Evolutionary conservation across 352 stramenopile species (phyloP).

Genomic region (Pythium phragmitis): DNA sequence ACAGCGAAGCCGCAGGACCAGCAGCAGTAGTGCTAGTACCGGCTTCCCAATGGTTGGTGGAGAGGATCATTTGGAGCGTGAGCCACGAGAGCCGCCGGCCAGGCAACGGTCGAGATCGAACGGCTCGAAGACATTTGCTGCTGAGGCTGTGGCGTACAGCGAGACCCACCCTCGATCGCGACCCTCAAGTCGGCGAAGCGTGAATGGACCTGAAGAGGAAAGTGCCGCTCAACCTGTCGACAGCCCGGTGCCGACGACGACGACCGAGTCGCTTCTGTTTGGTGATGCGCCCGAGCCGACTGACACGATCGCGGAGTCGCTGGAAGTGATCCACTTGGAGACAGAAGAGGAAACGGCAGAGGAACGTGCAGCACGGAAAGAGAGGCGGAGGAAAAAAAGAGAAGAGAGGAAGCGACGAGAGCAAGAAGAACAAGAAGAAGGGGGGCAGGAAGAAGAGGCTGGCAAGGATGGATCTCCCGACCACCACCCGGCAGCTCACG

Average conservation of each 20-base stretch:
- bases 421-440: conserved; percentile 22
- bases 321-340: not conserved
- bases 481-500: conserved; percentile 6
- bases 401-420: conserved; percentile 27
- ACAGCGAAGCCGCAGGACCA: conserved; percentile 1
- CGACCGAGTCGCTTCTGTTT: not conserved
- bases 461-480: conserved; percentile 24
- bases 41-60: not conserved
- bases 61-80: not conserved
- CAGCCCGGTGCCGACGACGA: not conserved
- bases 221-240: not conserved
- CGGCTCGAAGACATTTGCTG: conserved; percentile 13
- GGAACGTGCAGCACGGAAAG: conserved; percentile 6
- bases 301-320: not conserved
- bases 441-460: conserved; percentile 2
- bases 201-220: not conserved
- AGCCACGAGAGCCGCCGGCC: not conserved
- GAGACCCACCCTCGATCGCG: not conserved
- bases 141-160: not conserved
- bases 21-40: not conserved
- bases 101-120: conserved; percentile 1
- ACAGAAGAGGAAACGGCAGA: conserved; percentile 7
- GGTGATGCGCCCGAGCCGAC: not conserved
- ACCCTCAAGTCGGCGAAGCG: not conserved
- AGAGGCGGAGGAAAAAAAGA: conserved; percentile 19